A percentile compares a stretch with the other conserved stretches of the same genome.
Evolutionary conservation across 805 yeast species (phyloP).

Genomic region (Candida maesae): DNA sequence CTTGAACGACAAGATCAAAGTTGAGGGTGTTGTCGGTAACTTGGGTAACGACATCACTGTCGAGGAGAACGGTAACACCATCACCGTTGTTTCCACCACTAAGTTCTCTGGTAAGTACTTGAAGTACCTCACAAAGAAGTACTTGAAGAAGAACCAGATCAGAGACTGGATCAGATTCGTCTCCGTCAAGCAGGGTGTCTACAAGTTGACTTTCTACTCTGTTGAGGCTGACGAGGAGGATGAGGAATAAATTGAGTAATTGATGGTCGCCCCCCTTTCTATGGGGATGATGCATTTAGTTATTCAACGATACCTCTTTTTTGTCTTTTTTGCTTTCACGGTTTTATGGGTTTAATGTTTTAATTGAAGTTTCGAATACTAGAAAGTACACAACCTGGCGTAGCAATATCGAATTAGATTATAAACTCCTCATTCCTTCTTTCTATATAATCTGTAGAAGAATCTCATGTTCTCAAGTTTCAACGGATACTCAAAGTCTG

Average conservation of each 20-base stretch:
- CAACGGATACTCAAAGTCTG: slow-evolving; percentile 53
- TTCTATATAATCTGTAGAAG: slow-evolving; percentile 70
- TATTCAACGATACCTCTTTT: slow-evolving; percentile 10
- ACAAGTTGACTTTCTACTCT: slow-evolving; percentile 98
- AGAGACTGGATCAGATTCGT: slow-evolving; percentile 99
- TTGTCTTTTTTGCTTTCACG: slow-evolving; percentile 16
- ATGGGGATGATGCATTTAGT: slow-evolving; percentile 13
- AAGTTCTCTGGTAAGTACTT: slow-evolving; percentile 99
- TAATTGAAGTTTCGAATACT: slow-evolving; percentile 12
- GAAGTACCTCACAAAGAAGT: slow-evolving; percentile 99
- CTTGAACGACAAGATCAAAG: slow-evolving; percentile 99
- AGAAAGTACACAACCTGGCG: neutral
- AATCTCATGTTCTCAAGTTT: slow-evolving; percentile 86
- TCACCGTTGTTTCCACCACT: slow-evolving; percentile 84
- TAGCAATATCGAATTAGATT: no score
- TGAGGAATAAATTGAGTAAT: slow-evolving; percentile 63
- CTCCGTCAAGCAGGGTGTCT: slow-evolving; percentile 90
- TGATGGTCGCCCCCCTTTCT: slow-evolving; percentile 19
- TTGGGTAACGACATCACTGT: slow-evolving; percentile 93
- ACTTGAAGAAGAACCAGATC: slow-evolving; percentile 99
- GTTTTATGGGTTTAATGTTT: slow-evolving; percentile 17
- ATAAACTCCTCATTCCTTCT: slow-evolving; percentile 25
- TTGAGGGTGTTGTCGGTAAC: slow-evolving; percentile 95
- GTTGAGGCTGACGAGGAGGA: slow-evolving; percentile 96
- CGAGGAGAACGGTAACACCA: slow-evolving; percentile 83